These are phyloP conservation scores for Eimeria maxima DNA, from an alignment of 169 alveolate species.

Conservation along the genomic window DNA sequence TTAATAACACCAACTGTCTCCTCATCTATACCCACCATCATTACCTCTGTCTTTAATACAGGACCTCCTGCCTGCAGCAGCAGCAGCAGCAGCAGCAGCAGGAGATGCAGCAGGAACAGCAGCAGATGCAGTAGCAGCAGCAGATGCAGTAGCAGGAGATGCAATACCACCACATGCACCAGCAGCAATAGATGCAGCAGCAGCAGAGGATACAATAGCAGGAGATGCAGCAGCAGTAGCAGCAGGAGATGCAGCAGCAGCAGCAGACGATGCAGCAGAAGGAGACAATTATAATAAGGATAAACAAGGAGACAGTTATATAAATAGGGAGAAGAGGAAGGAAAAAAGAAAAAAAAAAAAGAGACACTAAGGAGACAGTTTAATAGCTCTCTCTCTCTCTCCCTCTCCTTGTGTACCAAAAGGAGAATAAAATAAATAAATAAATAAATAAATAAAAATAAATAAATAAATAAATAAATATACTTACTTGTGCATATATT, in stretches of 20 bases:
- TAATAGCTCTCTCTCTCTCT: too few relatives aligned
- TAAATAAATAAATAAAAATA: too few relatives aligned
- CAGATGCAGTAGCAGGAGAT: background rate
- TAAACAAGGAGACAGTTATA: background rate
- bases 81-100: background rate
- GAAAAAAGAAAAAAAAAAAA: background rate
- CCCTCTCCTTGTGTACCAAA: too few relatives aligned
- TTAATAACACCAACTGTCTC: background rate
- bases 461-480: too few relatives aligned
- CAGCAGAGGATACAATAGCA: too few relatives aligned
- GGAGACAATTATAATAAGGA: background rate
- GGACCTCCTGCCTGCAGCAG: conserved; percentile 82
- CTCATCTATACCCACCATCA: conserved; percentile 67
- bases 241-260: too few relatives aligned
- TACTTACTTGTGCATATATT: conserved; percentile 79
- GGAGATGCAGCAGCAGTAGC: too few relatives aligned
- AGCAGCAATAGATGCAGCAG: too few relatives aligned
- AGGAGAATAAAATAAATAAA: too few relatives aligned
- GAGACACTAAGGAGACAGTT: background rate
- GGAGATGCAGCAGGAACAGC: background rate
- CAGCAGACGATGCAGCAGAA: too few relatives aligned
- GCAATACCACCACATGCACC: too few relatives aligned
- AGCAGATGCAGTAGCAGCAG: background rate
- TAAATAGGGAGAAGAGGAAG: background rate
- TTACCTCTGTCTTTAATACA: conserved; percentile 79